Evolutionary conservation across 2,329 filamentous ascomycete species (phyloP), one percentile per base, ranked within the genome.

Genomic region (Ophiocordyceps australis): DNA sequence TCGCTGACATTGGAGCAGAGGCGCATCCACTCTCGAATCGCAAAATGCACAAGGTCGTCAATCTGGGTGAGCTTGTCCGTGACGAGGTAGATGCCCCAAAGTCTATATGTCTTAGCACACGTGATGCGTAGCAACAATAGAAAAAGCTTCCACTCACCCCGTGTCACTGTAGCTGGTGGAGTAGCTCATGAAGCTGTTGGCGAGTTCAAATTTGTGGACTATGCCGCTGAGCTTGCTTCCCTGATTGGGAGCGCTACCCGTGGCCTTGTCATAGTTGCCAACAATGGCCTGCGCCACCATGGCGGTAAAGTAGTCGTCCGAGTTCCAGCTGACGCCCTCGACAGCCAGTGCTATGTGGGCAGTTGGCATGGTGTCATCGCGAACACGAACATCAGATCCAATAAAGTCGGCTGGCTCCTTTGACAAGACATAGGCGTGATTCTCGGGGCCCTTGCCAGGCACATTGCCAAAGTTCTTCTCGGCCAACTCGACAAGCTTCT

Each of bases 161-260:
- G 89, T 98, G 56, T 98, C 89, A 50, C 85, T 95, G 64, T 98
- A 98, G 67, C 82, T 93, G 40, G 89, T 98, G 38, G 85, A 94
- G 65, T 98, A 98, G 65, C 81, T 92, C 91, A 98, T 98, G 70
- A 94, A 98, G 72, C 85, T 94, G 66, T 93, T 98, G 56, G 89
- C 89, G 35, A 98, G 71, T 54, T 85, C 76, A 61, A 95, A 73
- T 59, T 92, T 75, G 67, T 91, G 80, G 40, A 98, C 76, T 46
- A 89, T 82, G 38, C 77, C 74, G 65, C 82, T 93, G 45, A 98
- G 81, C 70, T 91, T 94, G 79, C 83, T 93, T 45, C 91, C 89
- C 49, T 94, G 77, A 65, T 94, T 89, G 38, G 85, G 77, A 32
- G 89, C 89, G 57, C 89, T 93, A 49, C 91, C 89, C 74, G 95